Evolutionary conservation across 2,329 filamentous ascomycete species (phyloP).

Genomic region (Pestalotiopsis sp.): DNA sequence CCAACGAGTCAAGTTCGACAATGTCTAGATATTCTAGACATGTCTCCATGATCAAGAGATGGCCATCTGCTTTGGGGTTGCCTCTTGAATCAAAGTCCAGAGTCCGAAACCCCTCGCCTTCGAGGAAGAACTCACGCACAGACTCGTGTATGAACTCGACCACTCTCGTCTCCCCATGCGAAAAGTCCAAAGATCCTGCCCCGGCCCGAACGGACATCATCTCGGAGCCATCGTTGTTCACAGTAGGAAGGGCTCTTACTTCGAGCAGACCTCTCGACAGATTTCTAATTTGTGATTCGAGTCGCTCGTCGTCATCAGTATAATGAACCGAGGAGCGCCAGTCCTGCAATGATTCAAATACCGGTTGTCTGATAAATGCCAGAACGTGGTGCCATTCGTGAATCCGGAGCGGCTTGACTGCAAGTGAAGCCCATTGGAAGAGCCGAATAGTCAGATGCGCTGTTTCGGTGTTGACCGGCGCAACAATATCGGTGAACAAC

Average conservation of each 20-base stretch:
- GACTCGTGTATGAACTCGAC: constrained; percentile 60
- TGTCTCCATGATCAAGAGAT: background rate
- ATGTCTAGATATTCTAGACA: constrained; percentile 6
- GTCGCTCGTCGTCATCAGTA: background rate
- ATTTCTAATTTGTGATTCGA: background rate
- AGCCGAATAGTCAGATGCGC: background rate
- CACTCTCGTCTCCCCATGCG: constrained; percentile 26
- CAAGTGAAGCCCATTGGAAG: background rate
- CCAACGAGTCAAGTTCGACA: background rate
- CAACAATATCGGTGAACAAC: background rate
- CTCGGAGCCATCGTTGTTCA: background rate
- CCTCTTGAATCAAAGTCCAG: background rate
- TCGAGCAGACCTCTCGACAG: background rate
- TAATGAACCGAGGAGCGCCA: background rate
- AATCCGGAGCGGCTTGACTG: background rate
- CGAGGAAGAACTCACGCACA: constrained; percentile 47
- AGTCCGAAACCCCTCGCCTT: background rate
- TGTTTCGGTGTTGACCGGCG: background rate
- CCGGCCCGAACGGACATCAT: background rate
- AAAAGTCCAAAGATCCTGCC: constrained; percentile 35
- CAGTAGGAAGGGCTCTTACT: background rate
- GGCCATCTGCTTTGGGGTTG: background rate
- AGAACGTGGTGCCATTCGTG: background rate
- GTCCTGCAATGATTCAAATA: background rate
- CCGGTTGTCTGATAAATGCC: background rate